Percentiles rank a stretch among this genome's conserved stretches.
phyloP scores from a whole-genome alignment of 2,329 filamentous ascomycete genomes.

The Lasiodiplodia citricola region DNA sequence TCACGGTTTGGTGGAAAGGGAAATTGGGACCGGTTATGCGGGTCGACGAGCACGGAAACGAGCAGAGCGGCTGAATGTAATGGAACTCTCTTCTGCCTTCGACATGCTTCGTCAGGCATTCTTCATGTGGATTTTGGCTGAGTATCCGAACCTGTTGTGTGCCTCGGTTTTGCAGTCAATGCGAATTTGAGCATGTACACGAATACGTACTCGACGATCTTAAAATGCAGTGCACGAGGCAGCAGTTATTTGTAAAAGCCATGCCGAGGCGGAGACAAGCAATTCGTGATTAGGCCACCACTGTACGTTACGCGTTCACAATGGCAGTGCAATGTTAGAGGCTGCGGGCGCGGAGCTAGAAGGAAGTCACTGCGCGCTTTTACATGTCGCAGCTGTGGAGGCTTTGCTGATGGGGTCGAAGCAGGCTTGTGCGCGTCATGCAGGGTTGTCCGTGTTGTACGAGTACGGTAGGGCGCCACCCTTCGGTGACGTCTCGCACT shows the following conservation, averaged over 20 bases:
- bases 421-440: not conserved
- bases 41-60: not conserved
- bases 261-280: not conserved
- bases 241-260: not conserved
- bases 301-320: constrained; percentile 1
- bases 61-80: not conserved
- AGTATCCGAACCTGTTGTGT: too few species aligned
- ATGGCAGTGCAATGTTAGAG: constrained; percentile 6
- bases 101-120: not conserved
- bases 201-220: not conserved
- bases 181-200: not conserved
- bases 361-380: not conserved
- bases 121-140: too few species aligned
- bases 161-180: too few species aligned
- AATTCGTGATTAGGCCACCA: not conserved
- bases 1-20: not conserved
- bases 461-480: constrained; percentile 9
- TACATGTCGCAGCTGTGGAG: constrained; percentile 8
- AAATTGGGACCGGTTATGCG: not conserved
- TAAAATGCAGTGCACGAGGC: not conserved
- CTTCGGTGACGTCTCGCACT: constrained; percentile 16
- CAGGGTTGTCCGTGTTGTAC: not conserved
- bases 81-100: not conserved
- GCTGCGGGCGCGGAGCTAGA: not conserved
- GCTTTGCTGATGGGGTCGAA: constrained; percentile 3